Evolutionary conservation across 2,329 filamentous ascomycete genomes (phyloP).

Genomic region (Escovopsis sp.): DNA sequence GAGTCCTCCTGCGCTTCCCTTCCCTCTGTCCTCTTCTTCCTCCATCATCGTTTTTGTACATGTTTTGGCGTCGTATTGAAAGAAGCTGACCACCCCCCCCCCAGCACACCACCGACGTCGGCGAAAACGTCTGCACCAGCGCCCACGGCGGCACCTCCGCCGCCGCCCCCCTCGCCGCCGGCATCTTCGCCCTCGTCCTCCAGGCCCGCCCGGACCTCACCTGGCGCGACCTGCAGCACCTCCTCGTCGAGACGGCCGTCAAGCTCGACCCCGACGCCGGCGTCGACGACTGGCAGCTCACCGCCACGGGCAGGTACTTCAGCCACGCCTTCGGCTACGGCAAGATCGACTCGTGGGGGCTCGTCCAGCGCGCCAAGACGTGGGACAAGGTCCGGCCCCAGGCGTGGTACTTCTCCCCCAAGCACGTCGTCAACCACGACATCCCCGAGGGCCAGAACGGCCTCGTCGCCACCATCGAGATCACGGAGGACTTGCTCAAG

Average conservation of each 20-base stretch:
- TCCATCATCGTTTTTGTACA: neutral
- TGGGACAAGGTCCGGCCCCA: slow-evolving; percentile 90
- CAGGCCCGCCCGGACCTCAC: slow-evolving; percentile 71
- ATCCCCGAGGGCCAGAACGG: slow-evolving; percentile 79
- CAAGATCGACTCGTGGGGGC: slow-evolving; percentile 75
- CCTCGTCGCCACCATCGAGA: slow-evolving; percentile 62
- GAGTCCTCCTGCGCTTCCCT: slow-evolving; percentile 15
- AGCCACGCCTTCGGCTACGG: slow-evolving; percentile 94
- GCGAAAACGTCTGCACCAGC: slow-evolving; percentile 60
- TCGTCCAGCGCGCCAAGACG: slow-evolving; percentile 72
- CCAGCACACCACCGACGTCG: slow-evolving; percentile 86
- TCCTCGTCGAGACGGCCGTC: slow-evolving; percentile 71
- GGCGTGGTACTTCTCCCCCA: slow-evolving; percentile 85
- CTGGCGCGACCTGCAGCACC: slow-evolving; percentile 91
- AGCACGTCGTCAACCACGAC: slow-evolving; percentile 72
- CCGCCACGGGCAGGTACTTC: slow-evolving; percentile 67
- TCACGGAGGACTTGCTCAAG: slow-evolving; percentile 68
- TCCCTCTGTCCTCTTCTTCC: too few relatives aligned
- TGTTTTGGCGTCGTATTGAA: neutral
- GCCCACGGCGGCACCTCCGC: slow-evolving; percentile 92
- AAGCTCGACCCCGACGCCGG: slow-evolving; percentile 48
- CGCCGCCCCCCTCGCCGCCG: slow-evolving; percentile 81
- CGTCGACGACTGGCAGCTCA: slow-evolving; percentile 57
- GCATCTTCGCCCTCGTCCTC: slow-evolving; percentile 78
- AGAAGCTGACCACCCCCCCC: slow-evolving; percentile 2